phyloP scores from a whole-genome alignment of 2,329 filamentous ascomycete genomes.

The Pestalotiopsis sp. region DNA sequence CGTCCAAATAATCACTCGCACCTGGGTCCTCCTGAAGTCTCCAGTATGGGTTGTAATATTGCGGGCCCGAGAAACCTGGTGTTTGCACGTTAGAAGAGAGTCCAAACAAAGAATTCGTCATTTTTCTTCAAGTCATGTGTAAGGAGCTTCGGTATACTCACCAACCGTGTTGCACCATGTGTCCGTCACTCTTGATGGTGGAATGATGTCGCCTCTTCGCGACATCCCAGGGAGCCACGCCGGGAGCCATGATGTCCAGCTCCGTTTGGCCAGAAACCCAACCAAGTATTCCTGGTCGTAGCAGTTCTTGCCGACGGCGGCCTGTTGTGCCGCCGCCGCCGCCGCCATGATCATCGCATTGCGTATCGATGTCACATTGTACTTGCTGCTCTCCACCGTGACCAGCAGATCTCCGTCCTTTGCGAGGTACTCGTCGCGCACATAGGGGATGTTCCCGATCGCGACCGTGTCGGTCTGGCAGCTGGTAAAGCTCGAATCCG shows the following conservation, averaged over 20 bases:
- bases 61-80: slow-evolving; percentile 14
- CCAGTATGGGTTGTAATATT: slow-evolving; percentile 17
- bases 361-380: slow-evolving; percentile 15
- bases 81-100: not conserved
- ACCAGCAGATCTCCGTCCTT: slow-evolving; percentile 14
- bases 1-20: slow-evolving; percentile 15
- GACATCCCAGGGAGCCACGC: not conserved
- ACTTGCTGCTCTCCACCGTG: slow-evolving; percentile 18
- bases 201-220: not conserved
- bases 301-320: slow-evolving; percentile 31
- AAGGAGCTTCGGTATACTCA: not conserved
- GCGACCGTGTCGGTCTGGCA: slow-evolving; percentile 14
- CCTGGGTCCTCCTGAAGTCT: slow-evolving; percentile 12
- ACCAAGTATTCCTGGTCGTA: slow-evolving; percentile 24
- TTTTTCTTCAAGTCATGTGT: not conserved
- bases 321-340: slow-evolving; percentile 18
- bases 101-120: not conserved
- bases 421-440: slow-evolving; percentile 4
- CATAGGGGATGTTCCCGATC: slow-evolving; percentile 12
- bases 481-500: slow-evolving; percentile 5
- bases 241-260: not conserved
- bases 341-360: slow-evolving; percentile 14
- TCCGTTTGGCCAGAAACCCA: slow-evolving; percentile 13
- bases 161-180: slow-evolving; percentile 17
- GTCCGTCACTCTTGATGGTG: slow-evolving; percentile 5